Conservation (phyloP, 495 filamentous ascomycete species). For the Lepidopterella palustris region DNA sequence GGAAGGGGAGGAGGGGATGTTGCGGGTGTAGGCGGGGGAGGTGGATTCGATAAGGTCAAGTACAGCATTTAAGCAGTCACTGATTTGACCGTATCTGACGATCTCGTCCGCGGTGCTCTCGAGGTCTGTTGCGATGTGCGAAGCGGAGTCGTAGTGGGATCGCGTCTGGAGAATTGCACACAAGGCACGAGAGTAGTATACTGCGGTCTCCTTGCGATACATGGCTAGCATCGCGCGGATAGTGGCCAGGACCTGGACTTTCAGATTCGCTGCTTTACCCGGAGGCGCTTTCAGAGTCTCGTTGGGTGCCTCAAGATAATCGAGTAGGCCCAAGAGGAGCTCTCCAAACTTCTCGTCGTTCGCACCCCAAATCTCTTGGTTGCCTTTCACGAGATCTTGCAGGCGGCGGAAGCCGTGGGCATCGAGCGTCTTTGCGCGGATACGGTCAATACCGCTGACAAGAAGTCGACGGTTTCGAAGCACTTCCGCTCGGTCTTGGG, state of each 20-base stretch:
- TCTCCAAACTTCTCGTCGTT: conserved; percentile 57
- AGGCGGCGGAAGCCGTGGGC: conserved; percentile 84
- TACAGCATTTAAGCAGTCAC: conserved; percentile 46
- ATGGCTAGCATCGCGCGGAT: conserved; percentile 70
- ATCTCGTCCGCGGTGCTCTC: conserved; percentile 53
- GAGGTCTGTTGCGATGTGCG: conserved; percentile 53
- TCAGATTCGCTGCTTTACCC: conserved; percentile 63
- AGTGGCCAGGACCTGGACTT: conserved; percentile 75
- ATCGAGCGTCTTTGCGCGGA: conserved; percentile 66
- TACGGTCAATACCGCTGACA: conserved; percentile 66
- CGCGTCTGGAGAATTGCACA: conserved; percentile 62
- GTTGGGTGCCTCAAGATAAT: conserved; percentile 55
- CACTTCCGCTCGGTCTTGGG: conserved; percentile 44
- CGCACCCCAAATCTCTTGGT: conserved; percentile 50
- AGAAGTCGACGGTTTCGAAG: conserved; percentile 50
- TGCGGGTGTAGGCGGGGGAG: conserved; percentile 8
- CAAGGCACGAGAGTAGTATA: conserved; percentile 58
- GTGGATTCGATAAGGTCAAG: conserved; percentile 42
- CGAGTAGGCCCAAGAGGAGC: conserved; percentile 65
- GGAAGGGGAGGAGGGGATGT: conserved; percentile 9
- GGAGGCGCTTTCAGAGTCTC: conserved; percentile 35
- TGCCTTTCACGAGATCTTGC: conserved; percentile 70
- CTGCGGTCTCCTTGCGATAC: conserved; percentile 55
- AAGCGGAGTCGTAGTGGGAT: conserved; percentile 45
- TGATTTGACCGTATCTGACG: conserved; percentile 41